phyloP scores from a whole-genome alignment of 2,329 filamentous ascomycete genomes.

The Coniochaeta hoffmannii region DNA sequence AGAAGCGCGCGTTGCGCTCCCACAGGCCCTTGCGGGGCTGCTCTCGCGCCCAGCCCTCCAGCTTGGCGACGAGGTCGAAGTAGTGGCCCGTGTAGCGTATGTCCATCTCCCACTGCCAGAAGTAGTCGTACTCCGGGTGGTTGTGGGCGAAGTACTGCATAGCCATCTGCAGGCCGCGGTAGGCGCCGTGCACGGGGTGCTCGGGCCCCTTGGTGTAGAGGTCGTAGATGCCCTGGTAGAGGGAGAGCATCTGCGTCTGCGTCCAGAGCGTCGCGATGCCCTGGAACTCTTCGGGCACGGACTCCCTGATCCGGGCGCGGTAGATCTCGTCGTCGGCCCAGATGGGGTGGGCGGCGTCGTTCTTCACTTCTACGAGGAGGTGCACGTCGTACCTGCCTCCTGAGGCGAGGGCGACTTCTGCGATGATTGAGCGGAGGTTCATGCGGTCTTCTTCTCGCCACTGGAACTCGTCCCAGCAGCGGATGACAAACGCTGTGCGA shows the following conservation, averaged over 20 bases:
- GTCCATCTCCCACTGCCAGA: constrained; percentile 97
- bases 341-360: constrained; percentile 65
- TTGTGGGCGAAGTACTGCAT: constrained; percentile 87
- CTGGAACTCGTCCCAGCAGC: constrained; percentile 72
- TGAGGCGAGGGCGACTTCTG: constrained; percentile 71
- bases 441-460: constrained; percentile 77
- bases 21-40: constrained; percentile 76
- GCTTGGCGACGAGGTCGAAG: constrained; percentile 64
- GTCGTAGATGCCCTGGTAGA: constrained; percentile 84
- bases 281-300: constrained; percentile 76
- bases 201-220: constrained; percentile 58
- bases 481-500: constrained; percentile 72
- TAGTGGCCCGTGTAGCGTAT: constrained; percentile 85
- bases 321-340: constrained; percentile 70
- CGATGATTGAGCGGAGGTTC: constrained; percentile 76
- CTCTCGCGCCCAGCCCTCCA: constrained; percentile 59
- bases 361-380: constrained; percentile 76
- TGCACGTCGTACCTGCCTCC: constrained; percentile 84
- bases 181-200: constrained; percentile 82
- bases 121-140: constrained; percentile 83
- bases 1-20: constrained; percentile 74
- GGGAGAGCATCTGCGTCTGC: constrained; percentile 81
- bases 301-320: constrained; percentile 56
- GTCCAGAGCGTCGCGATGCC: constrained; percentile 90
- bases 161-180: constrained; percentile 88